These are phyloP conservation scores for Penicillium ochrochloron DNA, from an alignment of 495 filamentous ascomycete genomes.

Conservation along the genomic window DNA sequence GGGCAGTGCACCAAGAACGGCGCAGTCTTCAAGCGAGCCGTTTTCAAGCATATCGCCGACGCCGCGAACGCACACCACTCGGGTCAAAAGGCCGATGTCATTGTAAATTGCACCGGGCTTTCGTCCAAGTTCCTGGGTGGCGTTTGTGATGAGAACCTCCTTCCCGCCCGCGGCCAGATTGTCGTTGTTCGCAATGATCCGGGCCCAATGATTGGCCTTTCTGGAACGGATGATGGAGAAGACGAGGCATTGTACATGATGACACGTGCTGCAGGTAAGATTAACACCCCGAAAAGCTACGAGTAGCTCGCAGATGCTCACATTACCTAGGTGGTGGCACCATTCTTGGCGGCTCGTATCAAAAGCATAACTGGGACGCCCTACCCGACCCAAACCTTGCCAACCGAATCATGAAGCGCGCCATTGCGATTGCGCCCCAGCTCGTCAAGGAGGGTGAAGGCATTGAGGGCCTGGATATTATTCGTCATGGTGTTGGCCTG, in stretches of 20 bases:
- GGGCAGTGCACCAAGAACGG: slow-evolving; percentile 75
- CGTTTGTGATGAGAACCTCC: slow-evolving; percentile 74
- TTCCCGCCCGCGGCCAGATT: slow-evolving; percentile 84
- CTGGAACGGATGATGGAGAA: slow-evolving; percentile 78
- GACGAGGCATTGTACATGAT: slow-evolving; percentile 90
- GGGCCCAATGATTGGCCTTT: slow-evolving; percentile 67
- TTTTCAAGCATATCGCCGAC: slow-evolving; percentile 73
- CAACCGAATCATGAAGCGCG: slow-evolving; percentile 85
- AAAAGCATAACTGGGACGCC: slow-evolving; percentile 81
- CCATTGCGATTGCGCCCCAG: slow-evolving; percentile 70
- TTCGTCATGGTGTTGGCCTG: slow-evolving; percentile 88
- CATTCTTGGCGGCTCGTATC: slow-evolving; percentile 85
- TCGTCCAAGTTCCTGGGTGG: slow-evolving; percentile 75
- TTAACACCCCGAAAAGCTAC: background rate
- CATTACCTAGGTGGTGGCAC: slow-evolving; percentile 63
- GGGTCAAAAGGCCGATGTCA: slow-evolving; percentile 65
- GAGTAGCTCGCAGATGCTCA: background rate
- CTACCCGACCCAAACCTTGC: slow-evolving; percentile 82
- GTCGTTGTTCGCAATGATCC: slow-evolving; percentile 86
- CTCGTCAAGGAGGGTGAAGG: slow-evolving; percentile 75
- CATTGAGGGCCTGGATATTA: slow-evolving; percentile 77
- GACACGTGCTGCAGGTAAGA: slow-evolving; percentile 74
- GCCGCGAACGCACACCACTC: slow-evolving; percentile 68
- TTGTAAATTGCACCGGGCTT: slow-evolving; percentile 90
- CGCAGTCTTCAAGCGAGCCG: slow-evolving; percentile 62